Conservation (phyloP, 768 basidiomycete genomes). For the Leucogyrophana mollusca region DNA sequence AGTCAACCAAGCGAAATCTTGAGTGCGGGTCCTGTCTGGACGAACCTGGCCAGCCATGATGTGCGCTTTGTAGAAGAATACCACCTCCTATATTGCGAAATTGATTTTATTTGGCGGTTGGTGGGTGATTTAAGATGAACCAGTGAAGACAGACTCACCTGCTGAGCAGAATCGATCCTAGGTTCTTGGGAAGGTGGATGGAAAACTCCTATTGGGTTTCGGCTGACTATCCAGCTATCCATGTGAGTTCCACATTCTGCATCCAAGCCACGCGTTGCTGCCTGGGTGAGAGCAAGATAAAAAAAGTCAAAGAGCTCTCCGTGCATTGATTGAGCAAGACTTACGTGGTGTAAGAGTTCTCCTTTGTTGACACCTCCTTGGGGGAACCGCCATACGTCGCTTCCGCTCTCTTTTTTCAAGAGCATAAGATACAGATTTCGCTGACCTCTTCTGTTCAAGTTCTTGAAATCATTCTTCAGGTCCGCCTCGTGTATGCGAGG, state of each 20-base stretch:
- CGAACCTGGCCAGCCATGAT: conserved; percentile 85
- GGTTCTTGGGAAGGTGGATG: conserved; percentile 42
- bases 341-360: conserved; percentile 78
- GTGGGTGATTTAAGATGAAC: too few species aligned
- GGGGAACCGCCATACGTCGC: conserved; percentile 80
- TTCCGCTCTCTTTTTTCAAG: conserved; percentile 43
- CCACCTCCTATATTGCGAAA: too few species aligned
- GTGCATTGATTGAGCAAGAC: conserved; percentile 13
- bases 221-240: conserved; percentile 94
- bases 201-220: conserved; percentile 82
- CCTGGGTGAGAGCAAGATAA: conserved; percentile 37
- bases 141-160: conserved; percentile 35
- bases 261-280: conserved; percentile 69
- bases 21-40: conserved; percentile 50
- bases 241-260: conserved; percentile 77
- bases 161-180: conserved; percentile 25
- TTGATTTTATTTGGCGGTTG: too few species aligned
- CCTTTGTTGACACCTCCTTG: conserved; percentile 57
- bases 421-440: conserved; percentile 90
- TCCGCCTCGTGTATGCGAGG: conserved; percentile 65
- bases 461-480: conserved; percentile 56
- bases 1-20: conserved; percentile 92
- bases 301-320: background rate
- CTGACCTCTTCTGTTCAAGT: conserved; percentile 79
- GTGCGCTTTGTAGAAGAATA: conserved; percentile 94